Percentiles rank a stretch among this genome's conserved stretches.
phyloP scores from a whole-genome alignment of 1,139 yeast genomes.

The Taiozyma sp. region DNA sequence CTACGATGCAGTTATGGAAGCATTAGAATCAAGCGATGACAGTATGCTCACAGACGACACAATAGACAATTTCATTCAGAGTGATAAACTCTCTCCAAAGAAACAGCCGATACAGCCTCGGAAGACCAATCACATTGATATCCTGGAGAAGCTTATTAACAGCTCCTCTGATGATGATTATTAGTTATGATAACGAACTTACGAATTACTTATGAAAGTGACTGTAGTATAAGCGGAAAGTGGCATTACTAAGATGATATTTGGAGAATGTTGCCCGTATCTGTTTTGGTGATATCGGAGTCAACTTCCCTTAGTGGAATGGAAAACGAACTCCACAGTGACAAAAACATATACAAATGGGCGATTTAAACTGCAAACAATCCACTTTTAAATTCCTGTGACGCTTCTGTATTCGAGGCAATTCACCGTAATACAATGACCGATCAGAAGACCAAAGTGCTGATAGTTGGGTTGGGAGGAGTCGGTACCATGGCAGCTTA shows the following conservation, averaged over 20 bases:
- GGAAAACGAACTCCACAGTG: background rate
- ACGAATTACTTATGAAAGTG: background rate
- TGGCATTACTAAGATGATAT: no score
- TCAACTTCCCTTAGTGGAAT: no score
- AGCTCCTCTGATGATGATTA: background rate
- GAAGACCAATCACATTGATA: background rate
- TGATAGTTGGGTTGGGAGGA: slow-evolving; percentile 69
- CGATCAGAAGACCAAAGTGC: slow-evolving; percentile 29
- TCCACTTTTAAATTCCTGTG: background rate
- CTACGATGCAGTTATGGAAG: background rate
- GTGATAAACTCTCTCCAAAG: background rate
- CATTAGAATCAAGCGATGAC: background rate
- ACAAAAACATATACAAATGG: background rate
- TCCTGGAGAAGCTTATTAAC: background rate
- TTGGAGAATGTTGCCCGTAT: no score
- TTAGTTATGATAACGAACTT: background rate
- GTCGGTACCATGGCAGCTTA: slow-evolving; percentile 71
- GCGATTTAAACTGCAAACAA: background rate
- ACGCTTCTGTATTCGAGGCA: background rate
- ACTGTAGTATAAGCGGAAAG: background rate
- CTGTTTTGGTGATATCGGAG: no score
- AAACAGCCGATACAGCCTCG: slow-evolving; percentile 31
- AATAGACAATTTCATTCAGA: background rate
- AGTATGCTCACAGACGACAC: background rate
- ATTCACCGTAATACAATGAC: background rate